phyloP scores from a whole-genome alignment of 306 rosid genomes.

The Dalbergia cultrata region DNA sequence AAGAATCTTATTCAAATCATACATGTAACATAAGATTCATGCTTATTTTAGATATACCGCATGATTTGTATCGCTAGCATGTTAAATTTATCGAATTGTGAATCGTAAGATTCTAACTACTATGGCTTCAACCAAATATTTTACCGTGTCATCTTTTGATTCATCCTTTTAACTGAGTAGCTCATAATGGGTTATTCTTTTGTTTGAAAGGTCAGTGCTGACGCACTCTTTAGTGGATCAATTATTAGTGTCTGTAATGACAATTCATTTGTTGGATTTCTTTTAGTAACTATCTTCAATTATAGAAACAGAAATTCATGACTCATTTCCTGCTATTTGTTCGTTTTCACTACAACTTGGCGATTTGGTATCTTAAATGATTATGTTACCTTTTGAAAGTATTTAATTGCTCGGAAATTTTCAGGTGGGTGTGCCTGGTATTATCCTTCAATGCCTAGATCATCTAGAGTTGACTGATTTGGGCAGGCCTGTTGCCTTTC shows the following conservation, averaged over 20 bases:
- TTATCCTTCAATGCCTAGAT: slow-evolving; percentile 77
- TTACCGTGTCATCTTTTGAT: not conserved
- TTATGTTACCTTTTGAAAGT: slow-evolving; percentile 32
- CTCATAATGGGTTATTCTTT: slow-evolving; percentile 2
- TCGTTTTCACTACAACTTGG: not conserved
- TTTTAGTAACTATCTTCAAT: slow-evolving; percentile 14
- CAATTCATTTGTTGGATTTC: slow-evolving; percentile 23
- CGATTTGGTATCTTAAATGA: slow-evolving; percentile 26
- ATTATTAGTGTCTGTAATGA: slow-evolving; percentile 11
- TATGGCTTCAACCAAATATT: slow-evolving; percentile 17
- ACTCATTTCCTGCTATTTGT: too few relatives aligned
- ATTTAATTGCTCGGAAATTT: slow-evolving; percentile 50
- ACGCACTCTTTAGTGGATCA: slow-evolving; percentile 21
- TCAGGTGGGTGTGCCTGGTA: slow-evolving; percentile 88
- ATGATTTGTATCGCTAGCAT: too few relatives aligned
- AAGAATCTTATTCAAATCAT: too few relatives aligned
- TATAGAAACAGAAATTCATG: not conserved
- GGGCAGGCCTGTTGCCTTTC: slow-evolving; percentile 91
- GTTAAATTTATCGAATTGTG: too few relatives aligned
- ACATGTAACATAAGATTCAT: too few relatives aligned
- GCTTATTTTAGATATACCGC: too few relatives aligned
- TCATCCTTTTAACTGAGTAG: not conserved
- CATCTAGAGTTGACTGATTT: slow-evolving; percentile 72
- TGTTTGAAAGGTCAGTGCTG: slow-evolving; percentile 15
- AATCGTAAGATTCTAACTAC: too few relatives aligned